A percentile compares a stretch with the other conserved stretches of the same genome.
phyloP scores from a whole-genome alignment of 352 stramenopile genomes.

The Phytophthora crassamura region DNA sequence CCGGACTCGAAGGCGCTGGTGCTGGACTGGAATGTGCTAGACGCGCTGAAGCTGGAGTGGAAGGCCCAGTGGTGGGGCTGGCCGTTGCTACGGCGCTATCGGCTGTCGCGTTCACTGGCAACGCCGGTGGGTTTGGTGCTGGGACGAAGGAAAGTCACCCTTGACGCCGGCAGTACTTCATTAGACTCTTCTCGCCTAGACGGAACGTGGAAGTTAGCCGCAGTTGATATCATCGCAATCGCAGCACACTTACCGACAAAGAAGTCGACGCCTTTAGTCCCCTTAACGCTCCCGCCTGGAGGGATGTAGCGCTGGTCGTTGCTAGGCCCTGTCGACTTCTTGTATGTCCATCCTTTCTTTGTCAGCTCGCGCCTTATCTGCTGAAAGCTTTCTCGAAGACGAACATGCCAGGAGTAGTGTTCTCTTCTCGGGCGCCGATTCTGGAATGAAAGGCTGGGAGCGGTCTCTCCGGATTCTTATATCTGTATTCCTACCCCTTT shows the following conservation, averaged over 20 bases:
- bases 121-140: too few species aligned
- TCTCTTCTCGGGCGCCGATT: background rate
- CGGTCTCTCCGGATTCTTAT: constrained; percentile 11
- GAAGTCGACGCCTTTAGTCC: constrained; percentile 13
- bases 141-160: background rate
- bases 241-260: too few species aligned
- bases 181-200: background rate
- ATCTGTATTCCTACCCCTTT: constrained; percentile 4
- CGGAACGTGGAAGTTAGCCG: too few species aligned
- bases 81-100: too few species aligned
- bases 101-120: too few species aligned
- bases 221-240: too few species aligned
- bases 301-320: too few species aligned
- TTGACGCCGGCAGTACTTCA: background rate
- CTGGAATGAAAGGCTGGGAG: constrained; percentile 5
- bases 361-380: constrained; percentile 12
- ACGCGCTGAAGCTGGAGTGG: too few species aligned
- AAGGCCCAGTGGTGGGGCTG: too few species aligned
- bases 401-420: constrained; percentile 12
- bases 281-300: constrained; percentile 1
- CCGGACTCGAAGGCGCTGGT: too few species aligned
- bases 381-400: constrained; percentile 8
- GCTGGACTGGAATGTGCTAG: too few species aligned
- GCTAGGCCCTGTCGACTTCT: constrained; percentile 2
- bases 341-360: constrained; percentile 14